Percentiles rank a stretch among this genome's conserved stretches.
These are phyloP conservation scores for Xylaria digitata DNA, from an alignment of 2,329 filamentous ascomycete genomes.

Conservation along the genomic window DNA sequence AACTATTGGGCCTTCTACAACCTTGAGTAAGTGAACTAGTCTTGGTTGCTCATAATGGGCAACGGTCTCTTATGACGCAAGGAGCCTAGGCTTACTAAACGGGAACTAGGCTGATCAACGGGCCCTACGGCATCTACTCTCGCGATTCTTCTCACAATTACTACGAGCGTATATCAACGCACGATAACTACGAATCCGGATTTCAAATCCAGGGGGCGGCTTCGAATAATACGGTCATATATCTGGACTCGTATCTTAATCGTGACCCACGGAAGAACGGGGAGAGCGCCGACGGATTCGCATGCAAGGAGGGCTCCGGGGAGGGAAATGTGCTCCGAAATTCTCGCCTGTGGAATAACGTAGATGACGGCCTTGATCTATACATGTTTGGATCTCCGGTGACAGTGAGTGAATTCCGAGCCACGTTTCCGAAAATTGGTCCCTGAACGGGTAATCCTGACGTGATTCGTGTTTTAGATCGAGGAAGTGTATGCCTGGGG, in stretches of 20 bases:
- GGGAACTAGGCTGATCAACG: conserved; percentile 49
- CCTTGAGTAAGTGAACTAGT: conserved; percentile 43
- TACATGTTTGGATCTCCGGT: conserved; percentile 56
- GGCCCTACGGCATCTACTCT: conserved; percentile 54
- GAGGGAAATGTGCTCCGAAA: conserved; percentile 59
- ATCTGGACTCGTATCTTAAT: conserved; percentile 58
- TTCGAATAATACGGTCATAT: conserved; percentile 55
- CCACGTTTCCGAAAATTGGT: background rate
- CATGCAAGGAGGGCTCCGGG: conserved; percentile 59
- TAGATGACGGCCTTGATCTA: conserved; percentile 61
- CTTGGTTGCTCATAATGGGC: background rate
- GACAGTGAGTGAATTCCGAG: conserved; percentile 45
- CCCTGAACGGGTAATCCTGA: background rate
- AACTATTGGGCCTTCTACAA: conserved; percentile 60
- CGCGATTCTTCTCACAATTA: conserved; percentile 53
- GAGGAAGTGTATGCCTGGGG: conserved; percentile 58
- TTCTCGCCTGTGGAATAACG: conserved; percentile 62
- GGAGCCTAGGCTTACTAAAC: background rate
- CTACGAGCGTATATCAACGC: conserved; percentile 52
- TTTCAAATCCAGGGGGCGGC: conserved; percentile 52
- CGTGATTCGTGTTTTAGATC: conserved; percentile 6
- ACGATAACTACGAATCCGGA: conserved; percentile 52
- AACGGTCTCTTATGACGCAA: background rate
- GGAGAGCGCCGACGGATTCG: conserved; percentile 62
- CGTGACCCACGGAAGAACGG: conserved; percentile 63